Conservation (phyloP, 495 filamentous ascomycete genomes). For the Xylaria curta region DNA sequence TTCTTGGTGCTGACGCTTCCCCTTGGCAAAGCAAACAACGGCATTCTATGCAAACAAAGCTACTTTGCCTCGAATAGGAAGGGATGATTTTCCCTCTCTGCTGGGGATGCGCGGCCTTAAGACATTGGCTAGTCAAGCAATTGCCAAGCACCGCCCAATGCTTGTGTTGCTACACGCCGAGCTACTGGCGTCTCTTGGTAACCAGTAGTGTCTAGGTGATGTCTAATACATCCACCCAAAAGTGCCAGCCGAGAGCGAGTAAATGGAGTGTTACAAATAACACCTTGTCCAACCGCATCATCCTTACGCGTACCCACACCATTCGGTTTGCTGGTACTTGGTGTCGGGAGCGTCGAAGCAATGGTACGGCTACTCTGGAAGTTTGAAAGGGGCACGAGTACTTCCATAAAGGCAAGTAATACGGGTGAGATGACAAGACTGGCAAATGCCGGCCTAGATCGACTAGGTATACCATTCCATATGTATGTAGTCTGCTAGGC, state of each 20-base stretch:
- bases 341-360: no score
- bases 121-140: conserved; percentile 20
- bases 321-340: neutral
- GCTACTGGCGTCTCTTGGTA: conserved; percentile 23
- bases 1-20: conserved; percentile 18
- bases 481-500: conserved; percentile 13
- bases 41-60: conserved; percentile 5
- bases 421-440: neutral
- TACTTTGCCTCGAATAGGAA: neutral
- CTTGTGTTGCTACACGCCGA: conserved; percentile 22
- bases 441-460: conserved; percentile 1
- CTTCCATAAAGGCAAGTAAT: neutral
- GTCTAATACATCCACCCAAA: conserved; percentile 9
- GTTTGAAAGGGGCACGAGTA: neutral
- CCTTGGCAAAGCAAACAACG: conserved; percentile 26
- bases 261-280: conserved; percentile 22
- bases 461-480: neutral
- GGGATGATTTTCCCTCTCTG: neutral
- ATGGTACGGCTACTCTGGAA: neutral
- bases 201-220: conserved; percentile 11
- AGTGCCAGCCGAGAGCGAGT: conserved; percentile 10
- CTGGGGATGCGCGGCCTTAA: neutral
- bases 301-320: conserved; percentile 7
- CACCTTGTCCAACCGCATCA: conserved; percentile 5
- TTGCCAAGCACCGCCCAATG: conserved; percentile 13